Base-by-base conservation (phyloP, 371 early-diverging fungal genomes). In the Mucor racemosus region DNA sequence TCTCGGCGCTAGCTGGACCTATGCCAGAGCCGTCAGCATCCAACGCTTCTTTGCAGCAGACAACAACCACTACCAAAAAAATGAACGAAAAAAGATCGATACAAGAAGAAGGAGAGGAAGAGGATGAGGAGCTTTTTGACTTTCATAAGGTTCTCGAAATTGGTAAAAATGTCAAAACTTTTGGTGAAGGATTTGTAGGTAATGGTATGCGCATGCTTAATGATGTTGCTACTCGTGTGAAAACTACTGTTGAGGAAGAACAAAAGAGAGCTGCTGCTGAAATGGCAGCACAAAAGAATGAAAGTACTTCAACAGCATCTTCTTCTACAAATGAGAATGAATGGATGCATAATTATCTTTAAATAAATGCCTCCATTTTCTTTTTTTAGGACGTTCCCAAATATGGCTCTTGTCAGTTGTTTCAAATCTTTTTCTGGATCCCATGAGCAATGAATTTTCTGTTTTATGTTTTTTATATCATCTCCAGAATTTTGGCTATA, bases 121-220 rank as follows among this genome's bases (percentile, higher is more conserved):
- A 71, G 0, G 68, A 60, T 1, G 78, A 78, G 35, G 78, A 77
- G 1, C 34, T 77, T 26, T 82, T 82, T 72, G 79, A 79, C 60
- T 77, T 82, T 60, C 72, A 66, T 10, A 79, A 79, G 57, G 73
- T 81, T 19, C 54, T 79, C 41, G 72, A 77, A 35, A 71, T 81
- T 61, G 79, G 79, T n/a, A 76, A 76, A 46, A 76, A 73, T 31
- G 65, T 79, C 1, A 72, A 69, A 15, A 59, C 58, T 0, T 70
- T 76, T 58, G 71, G 76, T 26, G 78, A 78, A 53, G 78, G 72
- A 21, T 42, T 76, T 50, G 67, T 81, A 53, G 78, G 71, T 1
- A 78, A 72, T 58, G 72, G 81, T 34, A 41, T 78, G 9, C 76
- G 78, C 15, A 68, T 82, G 57, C 70, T 82, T 17, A 77, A 71